These are phyloP conservation scores for Takakia lepidozioides DNA, from an alignment of 225 moss, liverwort and hornwort genomes.

Conservation along the genomic window DNA sequence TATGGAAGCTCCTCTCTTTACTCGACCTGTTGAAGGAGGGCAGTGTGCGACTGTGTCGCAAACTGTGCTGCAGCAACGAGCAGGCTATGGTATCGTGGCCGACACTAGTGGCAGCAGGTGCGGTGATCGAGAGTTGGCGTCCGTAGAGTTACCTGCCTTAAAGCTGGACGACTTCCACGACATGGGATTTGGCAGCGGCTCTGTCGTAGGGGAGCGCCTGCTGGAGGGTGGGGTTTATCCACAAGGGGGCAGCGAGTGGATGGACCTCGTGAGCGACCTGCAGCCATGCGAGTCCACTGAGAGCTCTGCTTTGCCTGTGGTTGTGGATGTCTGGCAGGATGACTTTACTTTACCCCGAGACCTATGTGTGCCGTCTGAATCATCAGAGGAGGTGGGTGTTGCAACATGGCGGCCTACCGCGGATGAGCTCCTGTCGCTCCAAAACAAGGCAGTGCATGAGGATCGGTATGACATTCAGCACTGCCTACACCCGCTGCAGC, in stretches of 20 bases:
- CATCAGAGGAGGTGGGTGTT: too few relatives aligned
- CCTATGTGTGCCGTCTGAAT: constrained; percentile 31
- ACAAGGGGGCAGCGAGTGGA: constrained; percentile 27
- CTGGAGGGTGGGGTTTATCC: too few relatives aligned
- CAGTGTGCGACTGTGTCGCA: too few relatives aligned
- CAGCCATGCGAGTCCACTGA: constrained; percentile 54
- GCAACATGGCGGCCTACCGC: neutral
- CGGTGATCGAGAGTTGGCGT: too few relatives aligned
- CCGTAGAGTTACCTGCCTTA: constrained; percentile 12
- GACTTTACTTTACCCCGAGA: constrained; percentile 42
- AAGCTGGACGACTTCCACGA: constrained; percentile 44
- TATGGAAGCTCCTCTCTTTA: too few relatives aligned
- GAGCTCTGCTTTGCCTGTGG: constrained; percentile 41
- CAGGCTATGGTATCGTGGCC: too few relatives aligned
- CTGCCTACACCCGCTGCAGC: constrained; percentile 26
- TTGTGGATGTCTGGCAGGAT: constrained; percentile 55
- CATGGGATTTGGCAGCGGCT: constrained; percentile 38
- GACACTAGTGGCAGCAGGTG: too few relatives aligned
- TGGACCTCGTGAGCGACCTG: constrained; percentile 43
- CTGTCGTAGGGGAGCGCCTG: constrained; percentile 9
- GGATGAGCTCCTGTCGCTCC: constrained; percentile 20
- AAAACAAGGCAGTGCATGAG: constrained; percentile 8
- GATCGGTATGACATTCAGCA: constrained; percentile 32
- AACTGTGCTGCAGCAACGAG: too few relatives aligned
- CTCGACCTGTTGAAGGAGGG: too few relatives aligned